phyloP scores from a whole-genome alignment of 768 basidiomycete genomes.

The Suillus tomentosus region DNA sequence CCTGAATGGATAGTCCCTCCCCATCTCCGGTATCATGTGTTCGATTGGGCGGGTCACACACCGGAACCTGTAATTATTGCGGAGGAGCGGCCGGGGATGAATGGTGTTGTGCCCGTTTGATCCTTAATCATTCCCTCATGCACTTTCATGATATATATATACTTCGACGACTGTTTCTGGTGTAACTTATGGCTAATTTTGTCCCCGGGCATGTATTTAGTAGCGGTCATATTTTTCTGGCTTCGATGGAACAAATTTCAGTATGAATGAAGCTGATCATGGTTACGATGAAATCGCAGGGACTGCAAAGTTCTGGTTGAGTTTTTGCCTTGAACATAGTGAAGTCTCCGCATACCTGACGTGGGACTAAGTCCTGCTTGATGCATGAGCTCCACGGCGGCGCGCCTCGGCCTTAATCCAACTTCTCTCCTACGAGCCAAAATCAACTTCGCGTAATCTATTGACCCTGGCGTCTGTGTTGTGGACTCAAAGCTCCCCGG shows the following conservation, averaged over 20 bases:
- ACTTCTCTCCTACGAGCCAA: constrained; percentile 48
- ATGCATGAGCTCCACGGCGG: constrained; percentile 42
- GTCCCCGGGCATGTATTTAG: constrained; percentile 1
- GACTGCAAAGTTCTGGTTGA: not conserved
- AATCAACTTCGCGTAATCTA: constrained; percentile 44
- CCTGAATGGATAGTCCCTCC: constrained; percentile 50
- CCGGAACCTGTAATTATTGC: not conserved
- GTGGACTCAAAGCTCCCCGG: constrained; percentile 31
- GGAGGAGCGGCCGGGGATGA: not conserved
- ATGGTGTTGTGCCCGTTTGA: not conserved
- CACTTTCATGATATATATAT: constrained; percentile 1
- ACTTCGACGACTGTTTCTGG: not conserved
- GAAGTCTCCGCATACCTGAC: not conserved
- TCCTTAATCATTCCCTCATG: not conserved
- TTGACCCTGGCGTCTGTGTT: constrained; percentile 39
- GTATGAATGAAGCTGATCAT: not conserved
- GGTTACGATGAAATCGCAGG: not conserved
- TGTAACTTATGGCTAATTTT: constrained; percentile 10
- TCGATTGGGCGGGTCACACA: not conserved
- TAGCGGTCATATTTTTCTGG: not conserved
- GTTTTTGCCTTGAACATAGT: not conserved
- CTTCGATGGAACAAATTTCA: not conserved
- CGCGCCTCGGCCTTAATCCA: constrained; percentile 38
- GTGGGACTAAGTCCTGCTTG: constrained; percentile 3
- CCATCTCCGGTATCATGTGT: too few relatives aligned